Base-by-base conservation (phyloP, 805 yeast species). In the Yamadazyma philogaea region DNA sequence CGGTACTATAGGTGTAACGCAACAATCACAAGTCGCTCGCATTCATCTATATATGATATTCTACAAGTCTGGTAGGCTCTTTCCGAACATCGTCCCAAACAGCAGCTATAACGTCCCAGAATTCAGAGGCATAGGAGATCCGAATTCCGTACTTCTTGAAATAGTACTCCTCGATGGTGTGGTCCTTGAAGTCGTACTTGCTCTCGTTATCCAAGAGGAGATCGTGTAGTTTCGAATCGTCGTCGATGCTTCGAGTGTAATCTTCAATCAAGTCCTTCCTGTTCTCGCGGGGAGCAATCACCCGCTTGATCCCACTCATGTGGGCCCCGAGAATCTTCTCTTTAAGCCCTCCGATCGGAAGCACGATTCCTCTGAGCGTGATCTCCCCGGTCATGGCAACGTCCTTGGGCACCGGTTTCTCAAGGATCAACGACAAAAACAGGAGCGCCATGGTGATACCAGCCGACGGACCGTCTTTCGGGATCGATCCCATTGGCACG, bases 341-440 rank as follows among this genome's bases (percentile, higher is more conserved):
- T 41, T 81, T 76, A 20, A 86, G 71, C 0, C 95, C 95, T 4
- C 95, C 95, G 50, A 87, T 86, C 6, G 90, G 90, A 34, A 87
- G 66, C 0, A 87, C 84, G 50, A 82, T 71, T 5, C 95, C 95
- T 33, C 91, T 66, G 3, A 87, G 70, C 0, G 93, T 84, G 46
- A 86, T 81, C 59, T 86, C 95, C 5, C 95, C 95, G 1, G 95
- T 87, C 93, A 87, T 84, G 39, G 95, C 95, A 38, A 84, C 66
- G 39, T 68, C 64, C 11, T 57, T 53, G 0, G 74, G 71, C 6
- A 73, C 72, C 1, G 76, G 74, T 39, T 64, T 70, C 39, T 70
- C 67, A 30, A 73, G 53, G 6, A 71, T 51, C 42, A 73, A 56
- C 1, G 77, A 72, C 24, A 73, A 56, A 40, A 73, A 69, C 66